These are phyloP conservation scores for Hanseniaspora taiwanica DNA, from an alignment of 805 yeast genomes.

Conservation along the genomic window DNA sequence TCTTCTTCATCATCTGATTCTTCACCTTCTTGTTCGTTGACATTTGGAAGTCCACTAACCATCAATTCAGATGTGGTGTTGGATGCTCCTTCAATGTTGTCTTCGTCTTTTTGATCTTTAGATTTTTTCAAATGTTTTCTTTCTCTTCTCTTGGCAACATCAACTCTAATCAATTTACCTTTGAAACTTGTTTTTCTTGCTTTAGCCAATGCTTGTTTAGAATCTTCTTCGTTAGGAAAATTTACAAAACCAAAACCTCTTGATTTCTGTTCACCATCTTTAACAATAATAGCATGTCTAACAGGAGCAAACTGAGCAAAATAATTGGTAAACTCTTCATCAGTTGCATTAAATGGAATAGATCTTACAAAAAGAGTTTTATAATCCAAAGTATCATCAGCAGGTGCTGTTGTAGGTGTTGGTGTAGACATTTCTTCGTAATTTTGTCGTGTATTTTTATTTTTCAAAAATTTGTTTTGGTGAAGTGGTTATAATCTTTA, in stretches of 20 bases:
- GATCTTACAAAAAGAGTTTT: conserved; percentile 75
- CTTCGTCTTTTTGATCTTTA: no score
- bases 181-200: conserved; percentile 56
- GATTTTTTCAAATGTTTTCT: conserved; percentile 26
- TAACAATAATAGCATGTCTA: conserved; percentile 86
- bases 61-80: no score
- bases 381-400: conserved; percentile 25
- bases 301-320: conserved; percentile 92
- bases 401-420: no score
- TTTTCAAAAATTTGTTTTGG: no score
- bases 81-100: no score
- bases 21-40: no score
- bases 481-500: no score
- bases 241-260: conserved; percentile 95
- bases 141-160: conserved; percentile 85
- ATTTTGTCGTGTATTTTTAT: no score
- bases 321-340: conserved; percentile 68
- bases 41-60: no score
- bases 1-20: conserved; percentile 8
- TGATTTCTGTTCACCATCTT: conserved; percentile 60
- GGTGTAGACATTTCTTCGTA: no score
- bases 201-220: conserved; percentile 55
- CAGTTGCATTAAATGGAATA: conserved; percentile 67
- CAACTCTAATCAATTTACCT: conserved; percentile 57
- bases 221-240: conserved; percentile 75